Evolutionary conservation across 1,284 basidiomycete genomes (phyloP).

Genomic region (Naganishia sp.): DNA sequence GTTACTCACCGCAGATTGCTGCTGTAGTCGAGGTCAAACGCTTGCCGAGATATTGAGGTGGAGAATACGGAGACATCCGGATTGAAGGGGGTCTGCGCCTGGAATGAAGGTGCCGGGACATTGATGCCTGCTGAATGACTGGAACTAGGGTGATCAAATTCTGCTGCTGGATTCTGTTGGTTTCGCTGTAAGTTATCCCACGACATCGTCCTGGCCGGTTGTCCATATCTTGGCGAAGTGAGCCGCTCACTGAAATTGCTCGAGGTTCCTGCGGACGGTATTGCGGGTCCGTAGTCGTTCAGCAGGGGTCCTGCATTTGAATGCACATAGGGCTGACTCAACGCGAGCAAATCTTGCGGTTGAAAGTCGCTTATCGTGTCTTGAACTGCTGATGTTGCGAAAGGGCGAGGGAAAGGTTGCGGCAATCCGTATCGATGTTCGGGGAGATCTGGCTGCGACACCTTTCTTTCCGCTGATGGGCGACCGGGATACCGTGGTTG

Average conservation of each 20-base stretch:
- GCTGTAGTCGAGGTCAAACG: constrained; percentile 32
- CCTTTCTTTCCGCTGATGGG: not conserved
- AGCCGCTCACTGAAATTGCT: not conserved
- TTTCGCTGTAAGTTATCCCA: constrained; percentile 5
- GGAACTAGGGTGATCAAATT: not conserved
- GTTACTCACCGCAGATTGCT: constrained; percentile 25
- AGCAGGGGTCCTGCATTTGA: not conserved
- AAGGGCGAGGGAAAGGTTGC: not conserved
- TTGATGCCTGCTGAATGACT: not conserved
- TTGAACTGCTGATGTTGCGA: not conserved
- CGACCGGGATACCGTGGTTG: not conserved
- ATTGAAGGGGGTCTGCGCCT: constrained; percentile 18
- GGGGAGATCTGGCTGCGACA: not conserved
- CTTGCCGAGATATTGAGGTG: constrained; percentile 26
- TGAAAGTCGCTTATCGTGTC: constrained; percentile 4
- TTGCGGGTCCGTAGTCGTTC: not conserved
- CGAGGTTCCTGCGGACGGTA: not conserved
- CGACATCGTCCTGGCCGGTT: not conserved
- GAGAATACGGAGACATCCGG: constrained; percentile 18
- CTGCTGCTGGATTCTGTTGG: not conserved
- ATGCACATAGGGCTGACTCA: constrained; percentile 21
- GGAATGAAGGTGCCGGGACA: not conserved
- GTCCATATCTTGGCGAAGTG: not conserved
- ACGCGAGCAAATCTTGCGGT: constrained; percentile 19
- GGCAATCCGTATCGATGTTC: not conserved